Evolutionary conservation across 768 basidiomycete species (phyloP).

Genomic region (Ramaria rubella): DNA sequence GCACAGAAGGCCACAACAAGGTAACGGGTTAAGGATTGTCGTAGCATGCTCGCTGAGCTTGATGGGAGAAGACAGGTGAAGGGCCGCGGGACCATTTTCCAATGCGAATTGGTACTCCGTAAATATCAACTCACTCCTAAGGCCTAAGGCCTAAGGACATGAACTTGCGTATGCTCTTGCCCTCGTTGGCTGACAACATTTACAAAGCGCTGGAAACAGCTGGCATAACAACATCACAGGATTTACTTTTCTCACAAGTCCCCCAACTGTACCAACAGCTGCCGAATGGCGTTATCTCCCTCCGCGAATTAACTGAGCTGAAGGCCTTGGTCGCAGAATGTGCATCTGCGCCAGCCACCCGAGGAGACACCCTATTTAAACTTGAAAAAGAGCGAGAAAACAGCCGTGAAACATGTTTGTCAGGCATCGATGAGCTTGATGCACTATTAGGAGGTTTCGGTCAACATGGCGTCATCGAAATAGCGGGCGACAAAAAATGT

Average conservation of each 20-base stretch:
- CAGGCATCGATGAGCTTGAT: constrained; percentile 47
- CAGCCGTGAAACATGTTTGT: constrained; percentile 21
- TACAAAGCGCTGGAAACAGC: constrained; percentile 40
- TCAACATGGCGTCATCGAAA: constrained; percentile 51
- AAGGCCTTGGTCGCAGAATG: constrained; percentile 35
- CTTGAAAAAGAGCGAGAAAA: constrained; percentile 18
- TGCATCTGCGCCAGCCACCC: constrained; percentile 38
- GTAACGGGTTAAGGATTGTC: constrained; percentile 40
- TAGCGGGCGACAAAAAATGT: constrained; percentile 57
- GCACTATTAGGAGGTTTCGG: constrained; percentile 42
- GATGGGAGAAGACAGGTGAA: constrained; percentile 47
- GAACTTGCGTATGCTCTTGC: neutral
- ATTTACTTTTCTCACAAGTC: constrained; percentile 50
- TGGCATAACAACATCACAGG: constrained; percentile 50
- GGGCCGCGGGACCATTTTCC: constrained; percentile 24
- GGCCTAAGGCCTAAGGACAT: no score
- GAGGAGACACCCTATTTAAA: constrained; percentile 25
- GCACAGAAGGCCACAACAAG: constrained; percentile 54
- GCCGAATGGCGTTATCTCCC: constrained; percentile 17
- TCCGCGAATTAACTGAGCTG: constrained; percentile 41
- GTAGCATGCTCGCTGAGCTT: constrained; percentile 37
- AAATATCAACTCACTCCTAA: neutral
- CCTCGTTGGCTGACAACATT: constrained; percentile 35
- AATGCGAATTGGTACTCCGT: neutral
- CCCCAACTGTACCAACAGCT: constrained; percentile 23